Base-by-base conservation (phyloP, 176 grass and related monocot genomes). In the Carex pumila region DNA sequence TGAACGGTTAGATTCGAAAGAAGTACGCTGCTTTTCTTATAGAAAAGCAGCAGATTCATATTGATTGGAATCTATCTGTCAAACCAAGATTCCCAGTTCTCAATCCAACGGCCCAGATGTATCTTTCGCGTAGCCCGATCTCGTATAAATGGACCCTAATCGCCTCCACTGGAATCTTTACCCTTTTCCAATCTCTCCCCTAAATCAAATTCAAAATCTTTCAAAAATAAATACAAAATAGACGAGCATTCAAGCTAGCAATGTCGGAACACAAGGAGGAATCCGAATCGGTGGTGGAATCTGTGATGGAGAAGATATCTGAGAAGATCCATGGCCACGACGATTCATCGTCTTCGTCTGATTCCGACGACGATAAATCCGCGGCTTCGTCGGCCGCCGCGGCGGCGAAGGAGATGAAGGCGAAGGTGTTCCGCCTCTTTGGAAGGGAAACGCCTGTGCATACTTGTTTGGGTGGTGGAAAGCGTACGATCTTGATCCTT, bases 251-350 rank as follows among this genome's bases (percentile, higher is more conserved):
- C 7, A 69, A 14, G 53, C 34, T 7, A 11, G 59, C 62, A 79
- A 97, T 97, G 94, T 86, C 92, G 79, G 94, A 97, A 70, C 85
- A 91, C 64, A 92, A 94, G 90, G 94, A 94, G 88, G 94, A 92
- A 70, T 10, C 47, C 45, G 87, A 90, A 67, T 79, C 88, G 61
- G 74, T 81, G 83, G 6, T 21, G 80, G n/a, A n/a, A n/a, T n/a
- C n/a, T n/a, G n/a, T n/a, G n/a, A n/a, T n/a, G n/a, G 90, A 94
- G 66, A 90, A 97, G 89, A 88, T 97, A 72, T 86, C 87, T 13
- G 89, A 87, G 0, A 88, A 97, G 87, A 50, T 97, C 11, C 89
- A 90, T 78, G 84, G 79, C 67, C 86, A 84, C 72, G 89, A 65
- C 36, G 50, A 63, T 83, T 88, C 88, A 1, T 90, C 90, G 13